Evolutionary conservation across 306 rosid genomes (phyloP).

Genomic region (Senna siamea): DNA sequence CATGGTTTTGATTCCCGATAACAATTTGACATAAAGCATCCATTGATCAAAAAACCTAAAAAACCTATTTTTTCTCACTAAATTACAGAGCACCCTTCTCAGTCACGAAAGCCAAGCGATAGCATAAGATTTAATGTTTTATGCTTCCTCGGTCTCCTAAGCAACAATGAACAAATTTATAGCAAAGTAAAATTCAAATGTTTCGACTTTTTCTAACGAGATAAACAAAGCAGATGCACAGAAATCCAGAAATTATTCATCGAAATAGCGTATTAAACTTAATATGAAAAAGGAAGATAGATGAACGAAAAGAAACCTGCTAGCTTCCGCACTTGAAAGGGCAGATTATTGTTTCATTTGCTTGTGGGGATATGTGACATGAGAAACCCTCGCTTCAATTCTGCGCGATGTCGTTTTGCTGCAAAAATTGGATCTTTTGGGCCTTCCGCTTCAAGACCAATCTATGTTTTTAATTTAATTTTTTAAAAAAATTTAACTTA

Average conservation of each 20-base stretch:
- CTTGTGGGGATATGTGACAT: not conserved
- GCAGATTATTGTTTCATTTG: constrained; percentile 32
- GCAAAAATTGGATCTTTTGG: not conserved
- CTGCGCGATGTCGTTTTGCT: constrained; percentile 37
- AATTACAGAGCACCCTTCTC: not conserved
- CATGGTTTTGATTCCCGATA: not conserved
- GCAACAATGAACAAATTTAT: not conserved
- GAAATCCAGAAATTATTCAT: no score
- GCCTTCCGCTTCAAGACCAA: not conserved
- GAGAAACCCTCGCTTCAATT: constrained; percentile 47
- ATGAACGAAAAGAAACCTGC: constrained; percentile 26
- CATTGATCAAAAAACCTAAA: not conserved
- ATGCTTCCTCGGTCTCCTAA: not conserved
- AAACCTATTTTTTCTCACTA: no score
- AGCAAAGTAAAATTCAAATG: not conserved
- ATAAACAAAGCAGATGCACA: constrained; percentile 21
- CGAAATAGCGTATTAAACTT: not conserved
- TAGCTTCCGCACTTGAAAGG: constrained; percentile 31
- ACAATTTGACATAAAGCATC: not conserved
- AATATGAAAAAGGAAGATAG: constrained; percentile 23
- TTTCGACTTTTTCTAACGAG: not conserved
- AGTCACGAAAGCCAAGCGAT: not conserved
- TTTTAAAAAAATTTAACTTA: no score
- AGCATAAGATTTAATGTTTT: not conserved
- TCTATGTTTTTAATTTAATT: not conserved